phyloP scores from a whole-genome alignment of 2,329 filamentous ascomycete genomes.

The Arthrobotrys iridis region DNA sequence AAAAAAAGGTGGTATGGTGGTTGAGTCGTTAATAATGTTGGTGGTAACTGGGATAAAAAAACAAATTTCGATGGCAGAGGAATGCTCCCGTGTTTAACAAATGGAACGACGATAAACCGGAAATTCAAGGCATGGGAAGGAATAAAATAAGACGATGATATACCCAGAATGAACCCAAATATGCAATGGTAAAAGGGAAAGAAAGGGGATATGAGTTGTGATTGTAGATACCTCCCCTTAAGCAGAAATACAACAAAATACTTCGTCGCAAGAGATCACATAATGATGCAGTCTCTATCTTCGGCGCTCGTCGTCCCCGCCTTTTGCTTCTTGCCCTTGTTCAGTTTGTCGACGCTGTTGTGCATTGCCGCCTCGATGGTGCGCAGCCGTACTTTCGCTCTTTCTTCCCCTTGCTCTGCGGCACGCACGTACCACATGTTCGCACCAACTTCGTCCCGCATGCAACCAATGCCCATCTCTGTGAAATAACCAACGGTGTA shows the following conservation, averaged over 20 bases:
- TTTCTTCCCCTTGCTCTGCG: conserved; percentile 88
- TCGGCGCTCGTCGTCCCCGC: conserved; percentile 18
- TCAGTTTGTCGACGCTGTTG: conserved; percentile 61
- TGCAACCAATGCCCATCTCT: conserved; percentile 97
- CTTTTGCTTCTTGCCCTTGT: conserved; percentile 49
- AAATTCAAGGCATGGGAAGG: conserved; percentile 13
- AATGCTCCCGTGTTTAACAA: conserved; percentile 22
- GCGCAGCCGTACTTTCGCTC: conserved; percentile 84
- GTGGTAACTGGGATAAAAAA: conserved; percentile 2
- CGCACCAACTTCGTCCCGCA: conserved; percentile 91
- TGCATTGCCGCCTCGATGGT: conserved; percentile 85
- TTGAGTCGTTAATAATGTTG: conserved; percentile 7
- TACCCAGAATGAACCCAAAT: neutral
- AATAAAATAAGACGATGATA: neutral
- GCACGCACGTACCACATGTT: conserved; percentile 99
- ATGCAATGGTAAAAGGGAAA: conserved; percentile 2
- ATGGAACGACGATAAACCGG: neutral
- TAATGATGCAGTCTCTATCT: conserved; percentile 49
- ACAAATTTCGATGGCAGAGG: neutral
- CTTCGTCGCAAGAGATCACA: conserved; percentile 29
- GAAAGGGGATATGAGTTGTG: neutral
- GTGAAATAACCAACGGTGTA: conserved; percentile 98
- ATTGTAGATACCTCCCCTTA: conserved; percentile 2
- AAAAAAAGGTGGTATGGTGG: conserved; percentile 4
- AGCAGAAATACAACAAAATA: conserved; percentile 9